Percentiles rank a stretch among this genome's conserved stretches.
phyloP scores from a whole-genome alignment of 306 rosid species.

The Trifolium dubium region DNA sequence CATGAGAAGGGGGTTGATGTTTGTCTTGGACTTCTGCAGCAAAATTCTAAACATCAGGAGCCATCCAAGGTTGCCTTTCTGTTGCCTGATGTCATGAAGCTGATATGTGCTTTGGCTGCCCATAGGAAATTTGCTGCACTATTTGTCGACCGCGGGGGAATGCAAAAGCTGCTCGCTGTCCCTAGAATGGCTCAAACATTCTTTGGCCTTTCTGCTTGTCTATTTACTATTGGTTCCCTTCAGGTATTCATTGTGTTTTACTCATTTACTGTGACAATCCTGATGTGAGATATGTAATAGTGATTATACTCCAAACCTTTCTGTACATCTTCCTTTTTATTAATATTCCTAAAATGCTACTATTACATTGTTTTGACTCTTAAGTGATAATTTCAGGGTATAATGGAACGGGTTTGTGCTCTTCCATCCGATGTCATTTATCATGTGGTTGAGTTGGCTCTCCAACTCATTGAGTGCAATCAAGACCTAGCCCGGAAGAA shows the following conservation, averaged over 20 bases:
- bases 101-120: slow-evolving; percentile 95
- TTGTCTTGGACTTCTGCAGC: slow-evolving; percentile 84
- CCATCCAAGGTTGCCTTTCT: slow-evolving; percentile 68
- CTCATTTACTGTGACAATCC: slow-evolving; percentile 2
- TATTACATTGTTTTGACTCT: slow-evolving; percentile 28
- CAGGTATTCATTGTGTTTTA: slow-evolving; percentile 61
- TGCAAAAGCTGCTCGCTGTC: slow-evolving; percentile 90
- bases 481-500: slow-evolving; percentile 96
- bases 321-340: background rate
- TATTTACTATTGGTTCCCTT: slow-evolving; percentile 90
- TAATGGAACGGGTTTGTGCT: slow-evolving; percentile 98
- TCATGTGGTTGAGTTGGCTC: slow-evolving; percentile 87
- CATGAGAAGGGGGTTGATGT: slow-evolving; percentile 97
- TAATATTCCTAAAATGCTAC: background rate
- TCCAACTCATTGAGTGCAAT: slow-evolving; percentile 86
- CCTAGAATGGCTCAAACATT: slow-evolving; percentile 85
- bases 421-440: slow-evolving; percentile 81
- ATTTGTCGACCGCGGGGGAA: slow-evolving; percentile 97
- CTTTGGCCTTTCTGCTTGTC: slow-evolving; percentile 90
- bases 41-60: slow-evolving; percentile 71
- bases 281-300: slow-evolving; percentile 12
- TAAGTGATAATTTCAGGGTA: slow-evolving; percentile 60
- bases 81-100: slow-evolving; percentile 93
- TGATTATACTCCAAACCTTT: background rate
- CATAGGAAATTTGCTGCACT: slow-evolving; percentile 95